phyloP scores from a whole-genome alignment of 345 rosid genomes.

The Bruguiera gymnorhiza region DNA sequence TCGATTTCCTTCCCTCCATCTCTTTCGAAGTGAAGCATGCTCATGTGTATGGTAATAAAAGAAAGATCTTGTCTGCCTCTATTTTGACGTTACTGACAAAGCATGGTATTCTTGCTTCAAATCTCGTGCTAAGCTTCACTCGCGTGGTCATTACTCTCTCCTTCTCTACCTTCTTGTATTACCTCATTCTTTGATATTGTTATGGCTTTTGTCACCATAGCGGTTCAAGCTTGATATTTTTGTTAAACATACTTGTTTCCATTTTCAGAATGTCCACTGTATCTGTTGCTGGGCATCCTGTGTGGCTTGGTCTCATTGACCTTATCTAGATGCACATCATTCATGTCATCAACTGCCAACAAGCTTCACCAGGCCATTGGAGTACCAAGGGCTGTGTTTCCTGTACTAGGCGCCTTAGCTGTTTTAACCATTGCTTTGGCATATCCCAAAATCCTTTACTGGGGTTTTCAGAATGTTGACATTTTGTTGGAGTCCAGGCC shows the following conservation, averaged over 20 bases:
- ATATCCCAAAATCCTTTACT: slow-evolving; percentile 86
- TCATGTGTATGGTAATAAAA: too few species aligned
- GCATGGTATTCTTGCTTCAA: too few species aligned
- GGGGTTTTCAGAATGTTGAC: slow-evolving; percentile 96
- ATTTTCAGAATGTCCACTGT: slow-evolving; percentile 82
- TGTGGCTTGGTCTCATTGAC: slow-evolving; percentile 75
- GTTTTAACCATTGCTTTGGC: slow-evolving; percentile 69
- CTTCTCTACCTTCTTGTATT: not conserved
- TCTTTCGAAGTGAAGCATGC: too few species aligned
- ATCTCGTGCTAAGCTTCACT: too few species aligned
- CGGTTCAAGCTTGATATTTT: not conserved
- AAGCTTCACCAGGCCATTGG: slow-evolving; percentile 57
- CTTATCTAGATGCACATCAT: slow-evolving; percentile 74
- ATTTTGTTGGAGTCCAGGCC: slow-evolving; percentile 83
- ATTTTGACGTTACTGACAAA: too few species aligned
- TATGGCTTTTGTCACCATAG: too few species aligned
- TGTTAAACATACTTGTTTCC: not conserved
- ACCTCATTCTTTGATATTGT: not conserved
- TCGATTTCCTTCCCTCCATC: too few species aligned
- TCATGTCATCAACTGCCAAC: slow-evolving; percentile 48
- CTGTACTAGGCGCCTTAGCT: slow-evolving; percentile 65
- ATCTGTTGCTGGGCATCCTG: slow-evolving; percentile 73
- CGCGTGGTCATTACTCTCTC: not conserved
- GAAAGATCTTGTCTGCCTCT: too few species aligned
- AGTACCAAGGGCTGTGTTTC: slow-evolving; percentile 70